Evolutionary conservation across 306 rosid species (phyloP).

Genomic region (Erythrophleum fordii): DNA sequence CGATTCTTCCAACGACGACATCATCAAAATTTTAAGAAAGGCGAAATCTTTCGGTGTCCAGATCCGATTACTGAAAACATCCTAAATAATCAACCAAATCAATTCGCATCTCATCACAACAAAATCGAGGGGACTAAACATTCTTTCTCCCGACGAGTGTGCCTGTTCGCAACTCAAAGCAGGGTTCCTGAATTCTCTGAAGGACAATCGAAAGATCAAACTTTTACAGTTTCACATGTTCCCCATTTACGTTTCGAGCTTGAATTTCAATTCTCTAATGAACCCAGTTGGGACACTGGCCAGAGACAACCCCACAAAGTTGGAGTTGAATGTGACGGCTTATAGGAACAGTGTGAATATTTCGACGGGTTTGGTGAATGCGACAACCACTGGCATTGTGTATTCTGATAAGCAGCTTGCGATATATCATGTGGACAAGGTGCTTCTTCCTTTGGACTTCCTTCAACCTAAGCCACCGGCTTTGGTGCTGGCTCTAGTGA

Average conservation of each 20-base stretch:
- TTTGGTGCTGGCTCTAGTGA: conserved; percentile 51
- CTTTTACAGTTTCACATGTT: conserved; percentile 43
- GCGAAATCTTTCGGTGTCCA: conserved; percentile 42
- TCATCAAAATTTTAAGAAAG: conserved; percentile 44
- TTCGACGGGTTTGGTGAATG: conserved; percentile 66
- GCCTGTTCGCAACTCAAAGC: conserved; percentile 39
- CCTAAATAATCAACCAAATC: conserved; percentile 48
- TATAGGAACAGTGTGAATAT: conserved; percentile 58
- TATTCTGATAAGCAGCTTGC: conserved; percentile 63
- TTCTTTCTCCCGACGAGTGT: conserved; percentile 40
- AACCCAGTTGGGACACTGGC: conserved; percentile 47
- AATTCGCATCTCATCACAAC: conserved; percentile 52
- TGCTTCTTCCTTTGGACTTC: conserved; percentile 66
- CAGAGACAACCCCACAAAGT: conserved; percentile 21
- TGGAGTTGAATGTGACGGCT: conserved; percentile 54
- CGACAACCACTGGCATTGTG: conserved; percentile 51
- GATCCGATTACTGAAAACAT: conserved; percentile 46
- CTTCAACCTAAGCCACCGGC: conserved; percentile 58
- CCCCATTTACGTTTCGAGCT: conserved; percentile 32
- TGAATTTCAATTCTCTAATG: conserved; percentile 38
- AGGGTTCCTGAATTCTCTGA: conserved; percentile 37
- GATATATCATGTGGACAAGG: conserved; percentile 60
- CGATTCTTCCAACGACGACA: conserved; percentile 40
- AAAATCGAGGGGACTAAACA: conserved; percentile 42
- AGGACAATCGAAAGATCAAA: conserved; percentile 36